Evolutionary conservation across 2,329 filamentous ascomycete genomes (phyloP).

Genomic region (Colletotrichum scovillei): DNA sequence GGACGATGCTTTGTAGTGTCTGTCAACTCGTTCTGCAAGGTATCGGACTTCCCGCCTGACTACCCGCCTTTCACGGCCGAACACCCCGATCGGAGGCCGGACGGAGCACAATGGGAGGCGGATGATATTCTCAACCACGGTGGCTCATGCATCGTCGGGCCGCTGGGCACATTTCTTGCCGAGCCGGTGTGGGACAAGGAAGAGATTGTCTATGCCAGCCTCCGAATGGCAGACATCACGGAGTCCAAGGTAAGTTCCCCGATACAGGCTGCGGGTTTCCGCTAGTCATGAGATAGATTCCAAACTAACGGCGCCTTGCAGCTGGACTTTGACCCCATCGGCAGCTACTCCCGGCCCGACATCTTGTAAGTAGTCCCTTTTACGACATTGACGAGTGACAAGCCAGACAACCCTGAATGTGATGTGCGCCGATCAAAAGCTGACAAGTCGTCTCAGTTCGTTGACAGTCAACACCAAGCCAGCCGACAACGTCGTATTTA

Average conservation of each 20-base stretch:
- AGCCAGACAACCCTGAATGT: background rate
- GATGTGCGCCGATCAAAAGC: conserved; percentile 10
- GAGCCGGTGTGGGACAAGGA: conserved; percentile 54
- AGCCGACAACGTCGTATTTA: conserved; percentile 44
- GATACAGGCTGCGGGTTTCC: background rate
- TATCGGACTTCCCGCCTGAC: conserved; percentile 53
- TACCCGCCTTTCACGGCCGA: conserved; percentile 53
- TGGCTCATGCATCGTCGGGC: conserved; percentile 53
- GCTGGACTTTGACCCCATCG: conserved; percentile 55
- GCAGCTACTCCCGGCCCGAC: conserved; percentile 53
- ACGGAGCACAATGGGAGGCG: conserved; percentile 48
- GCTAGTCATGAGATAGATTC: background rate
- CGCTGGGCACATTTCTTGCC: conserved; percentile 49
- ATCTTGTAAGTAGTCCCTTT: conserved; percentile 48
- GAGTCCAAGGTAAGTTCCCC: conserved; percentile 48
- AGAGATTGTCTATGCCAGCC: conserved; percentile 50
- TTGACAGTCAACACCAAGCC: conserved; percentile 47
- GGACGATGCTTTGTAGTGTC: conserved; percentile 56
- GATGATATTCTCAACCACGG: conserved; percentile 53
- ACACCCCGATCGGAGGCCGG: conserved; percentile 50
- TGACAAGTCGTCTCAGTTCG: conserved; percentile 28
- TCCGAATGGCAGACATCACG: conserved; percentile 47
- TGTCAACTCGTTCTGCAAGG: conserved; percentile 52
- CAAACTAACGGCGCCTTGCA: conserved; percentile 34
- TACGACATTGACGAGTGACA: conserved; percentile 25